A percentile compares a stretch with the other conserved stretches of the same genome.
Evolutionary conservation across 169 alveolate genomes (phyloP).

Genomic region (Eimeria tenella): DNA sequence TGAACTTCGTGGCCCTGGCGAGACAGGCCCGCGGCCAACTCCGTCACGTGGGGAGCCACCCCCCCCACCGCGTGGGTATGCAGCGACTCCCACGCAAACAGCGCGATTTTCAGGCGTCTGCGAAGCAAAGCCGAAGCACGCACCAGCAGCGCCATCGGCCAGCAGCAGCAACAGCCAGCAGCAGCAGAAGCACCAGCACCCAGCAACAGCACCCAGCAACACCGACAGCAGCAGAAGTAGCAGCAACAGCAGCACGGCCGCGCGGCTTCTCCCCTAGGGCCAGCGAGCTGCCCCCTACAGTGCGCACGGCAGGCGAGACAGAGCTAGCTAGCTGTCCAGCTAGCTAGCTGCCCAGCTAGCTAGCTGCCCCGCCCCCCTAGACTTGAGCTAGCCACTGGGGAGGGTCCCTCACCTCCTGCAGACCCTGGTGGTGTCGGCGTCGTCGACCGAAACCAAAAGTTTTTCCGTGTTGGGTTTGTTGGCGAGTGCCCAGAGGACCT

Average conservation of each 20-base stretch:
- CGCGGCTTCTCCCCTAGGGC: background rate
- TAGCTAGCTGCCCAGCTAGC: background rate
- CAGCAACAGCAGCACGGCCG: background rate
- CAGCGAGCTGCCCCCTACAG: background rate
- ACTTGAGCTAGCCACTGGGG: too few species aligned
- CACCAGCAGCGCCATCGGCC: background rate
- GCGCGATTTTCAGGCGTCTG: slow-evolving; percentile 83
- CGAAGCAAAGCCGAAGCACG: background rate
- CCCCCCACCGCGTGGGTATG: slow-evolving; percentile 87
- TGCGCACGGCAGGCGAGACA: background rate
- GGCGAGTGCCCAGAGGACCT: slow-evolving; percentile 73
- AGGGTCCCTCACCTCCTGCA: slow-evolving; percentile 60
- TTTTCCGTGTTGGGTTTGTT: slow-evolving; percentile 77
- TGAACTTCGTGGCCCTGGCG: slow-evolving; percentile 88
- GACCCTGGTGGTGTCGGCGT: slow-evolving; percentile 76
- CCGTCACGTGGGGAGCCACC: slow-evolving; percentile 88
- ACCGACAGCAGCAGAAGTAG: background rate
- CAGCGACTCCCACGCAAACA: slow-evolving; percentile 88
- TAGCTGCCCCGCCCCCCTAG: background rate
- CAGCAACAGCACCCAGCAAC: too few species aligned
- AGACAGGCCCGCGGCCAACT: slow-evolving; percentile 85
- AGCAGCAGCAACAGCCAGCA: background rate
- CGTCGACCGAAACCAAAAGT: slow-evolving; percentile 72
- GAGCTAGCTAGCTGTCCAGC: background rate
- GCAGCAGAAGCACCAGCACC: too few species aligned